Conservation (phyloP, 495 filamentous ascomycete species). For the Neurospora sp. region DNA sequence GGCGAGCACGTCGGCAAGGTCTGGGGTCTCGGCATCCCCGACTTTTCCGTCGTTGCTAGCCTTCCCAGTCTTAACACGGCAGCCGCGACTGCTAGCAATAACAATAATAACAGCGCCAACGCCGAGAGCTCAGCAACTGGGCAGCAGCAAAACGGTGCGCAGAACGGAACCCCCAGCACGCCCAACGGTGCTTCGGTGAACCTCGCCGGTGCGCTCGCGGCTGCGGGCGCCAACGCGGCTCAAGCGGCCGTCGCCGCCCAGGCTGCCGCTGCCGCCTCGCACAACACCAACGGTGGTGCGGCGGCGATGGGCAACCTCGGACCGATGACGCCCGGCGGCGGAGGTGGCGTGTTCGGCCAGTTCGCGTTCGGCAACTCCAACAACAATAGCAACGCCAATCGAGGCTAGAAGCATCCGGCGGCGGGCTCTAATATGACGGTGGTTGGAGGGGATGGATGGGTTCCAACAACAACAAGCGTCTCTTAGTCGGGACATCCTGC, state of each 20-base stretch:
- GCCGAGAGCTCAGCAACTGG: slow-evolving; percentile 10
- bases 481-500: not conserved
- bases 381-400: not conserved
- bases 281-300: slow-evolving; percentile 33
- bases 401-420: not conserved
- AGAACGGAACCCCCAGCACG: slow-evolving; percentile 58
- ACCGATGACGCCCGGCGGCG: slow-evolving; percentile 59
- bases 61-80: slow-evolving; percentile 25
- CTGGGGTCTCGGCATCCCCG: slow-evolving; percentile 61
- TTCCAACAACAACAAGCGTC: not conserved
- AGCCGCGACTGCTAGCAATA: not conserved
- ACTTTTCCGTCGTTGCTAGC: slow-evolving; percentile 41
- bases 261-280: slow-evolving; percentile 16
- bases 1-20: slow-evolving; percentile 73
- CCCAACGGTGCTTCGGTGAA: slow-evolving; percentile 49
- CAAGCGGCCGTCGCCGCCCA: not conserved
- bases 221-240: slow-evolving; percentile 20
- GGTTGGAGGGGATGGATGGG: not conserved
- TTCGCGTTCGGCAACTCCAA: slow-evolving; percentile 37
- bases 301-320: slow-evolving; percentile 34
- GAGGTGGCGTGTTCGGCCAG: slow-evolving; percentile 51
- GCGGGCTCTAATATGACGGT: not conserved
- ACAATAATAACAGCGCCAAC: not conserved
- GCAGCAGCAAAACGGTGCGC: slow-evolving; percentile 31
- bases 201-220: slow-evolving; percentile 49